Percentiles rank a stretch among this genome's conserved stretches.
These are phyloP conservation scores for Cryptococcus sp. DNA, from an alignment of 1,284 basidiomycete genomes.

Conservation along the genomic window DNA sequence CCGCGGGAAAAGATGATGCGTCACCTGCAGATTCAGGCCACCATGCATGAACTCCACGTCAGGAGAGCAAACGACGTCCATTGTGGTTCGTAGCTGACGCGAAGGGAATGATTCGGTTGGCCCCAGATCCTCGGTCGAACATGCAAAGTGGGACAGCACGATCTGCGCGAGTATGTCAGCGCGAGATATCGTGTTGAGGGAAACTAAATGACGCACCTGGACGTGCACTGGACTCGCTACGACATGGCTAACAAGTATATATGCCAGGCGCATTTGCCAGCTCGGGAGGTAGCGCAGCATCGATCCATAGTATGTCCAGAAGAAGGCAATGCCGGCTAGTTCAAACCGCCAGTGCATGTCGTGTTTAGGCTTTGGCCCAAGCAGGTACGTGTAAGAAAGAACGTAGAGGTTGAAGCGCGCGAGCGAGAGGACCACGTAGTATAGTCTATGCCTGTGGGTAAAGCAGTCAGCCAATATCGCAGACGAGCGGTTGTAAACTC, in stretches of 20 bases:
- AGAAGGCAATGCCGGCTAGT: constrained; percentile 55
- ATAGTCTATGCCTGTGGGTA: constrained; percentile 68
- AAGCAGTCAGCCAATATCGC: background rate
- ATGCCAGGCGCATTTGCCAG: constrained; percentile 54
- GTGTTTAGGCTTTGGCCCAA: constrained; percentile 52
- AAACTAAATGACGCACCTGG: constrained; percentile 49
- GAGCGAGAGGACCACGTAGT: constrained; percentile 88
- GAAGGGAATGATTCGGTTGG: constrained; percentile 87
- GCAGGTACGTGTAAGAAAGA: constrained; percentile 78
- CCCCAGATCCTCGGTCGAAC: constrained; percentile 89
- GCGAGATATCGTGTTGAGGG: background rate
- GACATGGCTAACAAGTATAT: constrained; percentile 58
- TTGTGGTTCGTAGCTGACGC: constrained; percentile 92
- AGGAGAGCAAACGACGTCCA: constrained; percentile 86
- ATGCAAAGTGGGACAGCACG: constrained; percentile 95
- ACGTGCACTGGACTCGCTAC: constrained; percentile 60
- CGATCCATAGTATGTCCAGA: constrained; percentile 58
- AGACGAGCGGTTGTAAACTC: constrained; percentile 11
- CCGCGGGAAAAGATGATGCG: constrained; percentile 95
- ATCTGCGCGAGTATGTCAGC: constrained; percentile 64
- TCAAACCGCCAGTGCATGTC: constrained; percentile 54
- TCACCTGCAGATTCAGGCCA: constrained; percentile 89
- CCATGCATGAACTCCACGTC: constrained; percentile 89
- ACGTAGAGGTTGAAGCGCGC: constrained; percentile 95
- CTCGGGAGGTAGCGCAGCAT: constrained; percentile 53